Evolutionary conservation across 352 stramenopile genomes (phyloP).

Genomic region (Globisporangium recalcitrans): DNA sequence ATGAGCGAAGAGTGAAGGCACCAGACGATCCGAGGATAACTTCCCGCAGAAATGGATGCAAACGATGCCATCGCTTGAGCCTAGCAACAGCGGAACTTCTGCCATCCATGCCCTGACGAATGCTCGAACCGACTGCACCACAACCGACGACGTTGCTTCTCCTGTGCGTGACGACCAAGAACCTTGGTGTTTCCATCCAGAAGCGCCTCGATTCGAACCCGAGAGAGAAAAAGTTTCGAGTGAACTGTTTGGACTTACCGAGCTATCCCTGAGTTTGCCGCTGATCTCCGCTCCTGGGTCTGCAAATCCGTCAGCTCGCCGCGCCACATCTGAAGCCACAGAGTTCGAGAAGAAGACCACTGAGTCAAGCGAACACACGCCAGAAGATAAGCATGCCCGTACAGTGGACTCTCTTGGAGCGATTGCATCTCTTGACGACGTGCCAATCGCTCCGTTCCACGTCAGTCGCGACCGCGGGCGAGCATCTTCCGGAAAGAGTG

Average conservation of each 20-base stretch:
- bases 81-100: not conserved
- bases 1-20: slow-evolving; percentile 18
- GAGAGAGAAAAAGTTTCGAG: not conserved
- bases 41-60: not conserved
- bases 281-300: not conserved
- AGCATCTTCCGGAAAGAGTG: slow-evolving; percentile 55
- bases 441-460: slow-evolving; percentile 20
- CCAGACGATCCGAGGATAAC: not conserved
- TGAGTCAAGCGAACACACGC: not conserved
- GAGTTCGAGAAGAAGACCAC: not conserved
- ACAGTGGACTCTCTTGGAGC: not conserved
- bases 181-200: not conserved
- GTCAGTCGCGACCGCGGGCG: slow-evolving; percentile 33
- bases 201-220: not conserved
- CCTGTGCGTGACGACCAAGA: not conserved
- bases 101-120: too few relatives aligned
- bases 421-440: slow-evolving; percentile 25
- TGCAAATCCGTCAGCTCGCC: not conserved
- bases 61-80: not conserved
- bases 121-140: not conserved
- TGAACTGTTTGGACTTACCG: slow-evolving; percentile 5
- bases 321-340: not conserved
- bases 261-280: not conserved
- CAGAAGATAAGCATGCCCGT: not conserved
- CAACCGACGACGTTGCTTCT: not conserved